Base-by-base conservation (phyloP, 1,284 basidiomycete species). In the Hypsizygus ulmarius region DNA sequence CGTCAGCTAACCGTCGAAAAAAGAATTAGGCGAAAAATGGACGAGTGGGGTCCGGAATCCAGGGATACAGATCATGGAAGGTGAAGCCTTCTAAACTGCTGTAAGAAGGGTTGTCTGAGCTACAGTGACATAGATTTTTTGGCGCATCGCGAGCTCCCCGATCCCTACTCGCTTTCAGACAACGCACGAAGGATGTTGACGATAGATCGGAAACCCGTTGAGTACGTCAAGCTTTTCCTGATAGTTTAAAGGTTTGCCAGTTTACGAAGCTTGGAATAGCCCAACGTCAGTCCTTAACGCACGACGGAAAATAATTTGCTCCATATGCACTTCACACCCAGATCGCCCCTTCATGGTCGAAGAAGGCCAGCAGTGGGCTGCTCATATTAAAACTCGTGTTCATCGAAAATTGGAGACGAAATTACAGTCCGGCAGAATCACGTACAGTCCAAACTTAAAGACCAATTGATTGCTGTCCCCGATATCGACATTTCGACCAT, bases 291-390 rank as follows among this genome's bases (percentile, higher is more conserved):
- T 81, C 7, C 65, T 92, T 1, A 67, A 74, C 41, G 78, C 80
- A 0, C 75, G 84, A 44, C 77, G 70, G 41, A 83, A 85, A 57
- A 59, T 77, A 4, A 66, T 79, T 1, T 97, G 94, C 63, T 63
- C 75, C 0, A 60, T 77, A 1, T 97, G 94, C 61, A 93, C 91
- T 0, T 56, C 62, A 3, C 74, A 91, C 50, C 61, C 72, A 0
- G 63, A 70, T 1, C 69, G 76, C 19, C 93, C 94, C 0, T 74
- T 90, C 46, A 85, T 93, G 75, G 74, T 97, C 10, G 81, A 87
- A 44, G 77, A 81, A 61, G 81, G 80, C 2, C 64, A 68, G 10
- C 78, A 85, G 52, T 90, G 88, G 83, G 73, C 77, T 0, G 66
- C 62, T 0, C 93, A 96, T 65, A 59, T 73, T 30, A 70, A 68